Evolutionary conservation across 2,329 filamentous ascomycete genomes (phyloP).

Genomic region (Talaromyces verruculosus): DNA sequence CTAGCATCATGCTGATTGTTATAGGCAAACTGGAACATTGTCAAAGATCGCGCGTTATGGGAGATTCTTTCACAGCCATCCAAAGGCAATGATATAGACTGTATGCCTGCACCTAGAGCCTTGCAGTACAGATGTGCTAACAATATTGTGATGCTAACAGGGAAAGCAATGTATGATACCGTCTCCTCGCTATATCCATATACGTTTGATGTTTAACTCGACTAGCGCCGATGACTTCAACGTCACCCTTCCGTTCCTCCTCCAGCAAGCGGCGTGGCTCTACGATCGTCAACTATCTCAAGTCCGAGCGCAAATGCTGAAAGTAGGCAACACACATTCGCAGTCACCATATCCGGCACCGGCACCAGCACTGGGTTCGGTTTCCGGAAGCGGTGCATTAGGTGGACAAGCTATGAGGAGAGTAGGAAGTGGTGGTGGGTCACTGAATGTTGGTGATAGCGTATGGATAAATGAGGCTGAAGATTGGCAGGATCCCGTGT

Average conservation of each 20-base stretch:
- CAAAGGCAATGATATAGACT: constrained; percentile 79
- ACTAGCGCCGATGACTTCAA: constrained; percentile 71
- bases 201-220: not conserved
- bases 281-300: constrained; percentile 89
- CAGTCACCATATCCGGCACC: constrained; percentile 45
- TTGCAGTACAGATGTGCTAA: not conserved
- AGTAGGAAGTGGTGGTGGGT: constrained; percentile 34
- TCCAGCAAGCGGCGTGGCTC: constrained; percentile 91
- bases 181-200: not conserved
- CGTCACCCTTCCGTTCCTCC: constrained; percentile 81
- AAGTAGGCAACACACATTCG: constrained; percentile 48
- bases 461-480: not conserved
- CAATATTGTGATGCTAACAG: constrained; percentile 47
- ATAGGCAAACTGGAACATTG: constrained; percentile 77
- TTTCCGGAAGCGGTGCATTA: constrained; percentile 43
- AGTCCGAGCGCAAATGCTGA: constrained; percentile 85
- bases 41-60: constrained; percentile 88
- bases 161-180: constrained; percentile 67
- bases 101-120: constrained; percentile 48
- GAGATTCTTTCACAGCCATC: constrained; percentile 79
- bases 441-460: not conserved
- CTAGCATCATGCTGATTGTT: no score
- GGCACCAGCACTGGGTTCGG: constrained; percentile 37
- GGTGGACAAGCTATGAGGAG: constrained; percentile 38
- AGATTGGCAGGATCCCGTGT: constrained; percentile 37